Evolutionary conservation across 129 eudicot genomes (phyloP).

Genomic region (Cynara cardunculus): DNA sequence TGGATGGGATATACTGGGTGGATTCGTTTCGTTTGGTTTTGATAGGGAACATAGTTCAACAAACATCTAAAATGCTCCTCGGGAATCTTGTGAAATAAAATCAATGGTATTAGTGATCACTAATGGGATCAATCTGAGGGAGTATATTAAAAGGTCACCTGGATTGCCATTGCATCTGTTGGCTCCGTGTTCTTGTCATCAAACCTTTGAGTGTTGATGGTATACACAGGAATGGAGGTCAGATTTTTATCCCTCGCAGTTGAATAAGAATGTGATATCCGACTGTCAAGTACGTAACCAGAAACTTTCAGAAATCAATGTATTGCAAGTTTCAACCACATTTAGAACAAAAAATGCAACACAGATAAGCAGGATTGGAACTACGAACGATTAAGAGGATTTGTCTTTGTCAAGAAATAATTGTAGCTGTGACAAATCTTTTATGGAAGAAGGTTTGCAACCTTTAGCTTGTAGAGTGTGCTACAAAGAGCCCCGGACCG

Average conservation of each 20-base stretch:
- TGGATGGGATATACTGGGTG: too few species aligned
- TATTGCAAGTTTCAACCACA: not conserved
- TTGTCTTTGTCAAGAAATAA: too few species aligned
- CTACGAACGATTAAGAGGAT: too few species aligned
- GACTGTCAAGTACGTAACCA: slow-evolving; percentile 36
- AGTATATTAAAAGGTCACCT: slow-evolving; percentile 35
- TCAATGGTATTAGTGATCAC: not conserved
- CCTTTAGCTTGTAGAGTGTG: too few species aligned
- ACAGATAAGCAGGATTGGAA: too few species aligned
- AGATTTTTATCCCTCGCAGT: slow-evolving; percentile 54
- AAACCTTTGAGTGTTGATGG: slow-evolving; percentile 40
- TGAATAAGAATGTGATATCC: slow-evolving; percentile 75
- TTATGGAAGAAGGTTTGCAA: too few species aligned
- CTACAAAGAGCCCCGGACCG: too few species aligned
- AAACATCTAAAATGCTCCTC: not conserved
- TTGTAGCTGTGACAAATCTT: too few species aligned
- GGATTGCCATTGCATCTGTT: slow-evolving; percentile 36
- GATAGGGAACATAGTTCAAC: too few species aligned
- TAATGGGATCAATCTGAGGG: not conserved
- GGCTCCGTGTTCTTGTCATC: slow-evolving; percentile 57
- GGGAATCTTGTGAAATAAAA: too few species aligned
- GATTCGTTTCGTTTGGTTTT: too few species aligned
- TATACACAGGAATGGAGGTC: slow-evolving; percentile 38
- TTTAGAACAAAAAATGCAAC: not conserved
- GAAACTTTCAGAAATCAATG: not conserved